Base-by-base conservation (phyloP, 768 basidiomycete species). In the Stropharia rugosoannulata region DNA sequence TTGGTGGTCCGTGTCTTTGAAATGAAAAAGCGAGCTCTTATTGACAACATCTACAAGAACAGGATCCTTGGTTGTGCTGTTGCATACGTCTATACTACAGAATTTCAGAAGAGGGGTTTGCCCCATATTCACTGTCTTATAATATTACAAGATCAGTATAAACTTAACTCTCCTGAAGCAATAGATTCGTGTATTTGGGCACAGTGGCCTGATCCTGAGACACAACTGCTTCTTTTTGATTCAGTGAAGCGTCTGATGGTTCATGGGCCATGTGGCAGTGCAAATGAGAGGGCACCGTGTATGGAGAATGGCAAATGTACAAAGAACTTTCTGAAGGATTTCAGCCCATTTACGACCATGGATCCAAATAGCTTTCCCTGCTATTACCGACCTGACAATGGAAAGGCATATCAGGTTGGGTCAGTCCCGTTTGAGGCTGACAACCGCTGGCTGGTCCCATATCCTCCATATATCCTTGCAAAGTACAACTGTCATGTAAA, bases 91-190 rank as follows among this genome's bases (percentile, higher is more conserved):
- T 80, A 81, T 53, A 76, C 74, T 9, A 81, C 83, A 49, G 80
- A 86, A 57, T 85, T 83, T 60, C 83, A 85, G 61, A 85, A 84
- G 56, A 63, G 77, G 0, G 79, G 80, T 0, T 73, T 85, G 0
- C 82, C 82, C 22, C 81, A 84, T 58, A 75, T 78, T 60, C 84
- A 86, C 62, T 58, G 77, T 9, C 60, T 84, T 1, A 65, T 85
- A 42, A 76, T 78, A 55, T 62, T 84, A 0, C 35, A 68, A 0
- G 43, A 68, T 0, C 49, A 48, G 0, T 37, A 65, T 54, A 78
- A 77, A 53, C 63, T 82, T 2, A 27, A 19, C 0, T 69, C 66
- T 11, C 64, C 75, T 4, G 66, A 63, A 6, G 67, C 72, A 16
- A 64, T 85, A 6, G 75, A 83, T 58, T 56, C 61, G 15, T 47